Evolutionary conservation across 441 rosid species (phyloP), one percentile per base, ranked within the genome.

Genomic region (Euphorbia corollata): DNA sequence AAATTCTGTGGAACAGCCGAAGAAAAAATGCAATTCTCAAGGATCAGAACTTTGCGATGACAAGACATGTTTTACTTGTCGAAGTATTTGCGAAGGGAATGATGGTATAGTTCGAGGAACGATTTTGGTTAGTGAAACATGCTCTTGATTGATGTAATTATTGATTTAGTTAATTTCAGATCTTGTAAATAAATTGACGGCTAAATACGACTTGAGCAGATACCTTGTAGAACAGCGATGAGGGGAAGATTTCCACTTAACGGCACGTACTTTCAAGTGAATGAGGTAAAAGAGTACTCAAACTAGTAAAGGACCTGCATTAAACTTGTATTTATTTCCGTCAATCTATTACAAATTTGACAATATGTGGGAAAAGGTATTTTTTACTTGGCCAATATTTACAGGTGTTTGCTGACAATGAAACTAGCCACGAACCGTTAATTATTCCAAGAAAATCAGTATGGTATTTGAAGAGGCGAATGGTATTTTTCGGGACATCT

Each of bases 241-340:
- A 73, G 75, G 71, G 77, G 69, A 12, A 69, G 76, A 20, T 89
- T 89, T 57, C 90, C 90, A 56, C 78, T 86, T 22, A 86, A 85
- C 78, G 92, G 92, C 57, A 86, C 90, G 6, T 89, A 86, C 24
- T 89, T 87, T 71, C 96, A 85, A 61, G 74, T 78, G 2, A 89
- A 87, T n/a, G 90, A 87, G 85, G 87, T 73, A 64, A 75, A 27
- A 27, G 6, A 61, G 11, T 9, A 38, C 50, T 43, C 39, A n/a
- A 24, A 65, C 18, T 11, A 10, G 18, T 6, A 9, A 63, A 23
- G 20, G 3, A 39, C 6, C 51, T 6, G 39, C 12, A 39, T 20
- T 2, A 48, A 48, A 48, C 20, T 12, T 48, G 8, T n/a, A 27
- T 27, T 15, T 16, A 48, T 51, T 19, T 5, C 18, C 6, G 10